Base-by-base conservation (phyloP, 176 grass and related monocot species). In the Paspalum vaginatum region DNA sequence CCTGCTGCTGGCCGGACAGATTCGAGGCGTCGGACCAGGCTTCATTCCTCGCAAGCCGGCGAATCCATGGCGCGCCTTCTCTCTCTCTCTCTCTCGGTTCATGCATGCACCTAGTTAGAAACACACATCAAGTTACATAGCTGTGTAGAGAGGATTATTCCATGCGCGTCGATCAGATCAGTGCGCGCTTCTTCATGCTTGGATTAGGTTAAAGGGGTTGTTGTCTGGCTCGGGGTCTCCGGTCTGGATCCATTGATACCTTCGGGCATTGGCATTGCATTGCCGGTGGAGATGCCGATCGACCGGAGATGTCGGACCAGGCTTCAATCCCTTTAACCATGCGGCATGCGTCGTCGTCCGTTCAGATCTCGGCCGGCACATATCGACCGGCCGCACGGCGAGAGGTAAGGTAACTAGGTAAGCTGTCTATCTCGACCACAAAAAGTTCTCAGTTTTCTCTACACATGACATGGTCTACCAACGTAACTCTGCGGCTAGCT, bases 1-100 rank as follows among this genome's bases (percentile, higher is more conserved):
- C 20, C 18, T 57, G 64, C 47, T 37, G 17, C 50, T 16, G 75
- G 63, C 54, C 20, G 39, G 84, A 11, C 22, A 71, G 46, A 71
- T 51, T 46, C 50, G 68, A 90, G 68, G 91, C 87, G 58, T 97
- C 94, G 91, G 94, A 97, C 91, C 94, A 97, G 91, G 89, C 94
- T 94, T 97, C 91, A 94, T 97, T 89, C 94, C 94, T 91, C 82
- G 57, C 89, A 94, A 89, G 82, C 85, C 43, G 55, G 68, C n/a
- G 18, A 17, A 73, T 91, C 87, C 85, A 86, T 80, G 85, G 74
- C 77, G 20, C 32, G n/a, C n/a, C n/a, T n/a, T n/a, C n/a, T n/a
- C n/a, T n/a, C n/a, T n/a, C n/a, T 38, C 69, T 60, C 11, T 78
- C 17, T 20, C 79, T 26, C 22, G 8, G 13, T 11, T 14, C 22